Conservation (phyloP, 805 yeast species). For the Lipomyces starkeyi region DNA sequence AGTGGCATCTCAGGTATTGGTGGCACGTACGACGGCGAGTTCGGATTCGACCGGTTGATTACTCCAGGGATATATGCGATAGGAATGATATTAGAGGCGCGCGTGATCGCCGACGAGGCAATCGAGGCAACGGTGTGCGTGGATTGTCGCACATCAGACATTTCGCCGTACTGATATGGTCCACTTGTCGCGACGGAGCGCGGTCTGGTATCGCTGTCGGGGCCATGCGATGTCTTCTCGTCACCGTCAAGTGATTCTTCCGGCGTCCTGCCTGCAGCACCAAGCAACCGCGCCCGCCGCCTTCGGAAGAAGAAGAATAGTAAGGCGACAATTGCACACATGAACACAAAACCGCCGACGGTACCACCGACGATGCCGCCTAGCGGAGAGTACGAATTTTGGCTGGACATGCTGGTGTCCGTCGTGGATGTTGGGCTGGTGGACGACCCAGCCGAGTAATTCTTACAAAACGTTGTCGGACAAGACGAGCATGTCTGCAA, state of each 20-base stretch:
- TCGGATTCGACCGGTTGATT: constrained; percentile 43
- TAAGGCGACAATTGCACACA: constrained; percentile 49
- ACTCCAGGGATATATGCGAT: constrained; percentile 96
- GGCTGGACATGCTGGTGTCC: constrained; percentile 6
- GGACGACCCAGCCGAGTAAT: constrained; percentile 15
- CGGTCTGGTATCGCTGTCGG: background rate
- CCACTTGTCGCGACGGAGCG: constrained; percentile 38
- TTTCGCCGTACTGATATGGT: constrained; percentile 33
- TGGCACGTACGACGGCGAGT: constrained; percentile 35
- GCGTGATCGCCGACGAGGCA: constrained; percentile 72
- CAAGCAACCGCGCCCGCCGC: constrained; percentile 38
- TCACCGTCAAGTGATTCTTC: constrained; percentile 12
- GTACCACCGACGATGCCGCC: constrained; percentile 79
- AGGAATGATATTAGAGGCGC: constrained; percentile 87
- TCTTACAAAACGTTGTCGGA: constrained; percentile 59
- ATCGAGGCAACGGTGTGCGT: constrained; percentile 44
- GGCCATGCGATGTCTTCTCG: constrained; percentile 6
- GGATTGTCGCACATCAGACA: constrained; percentile 38
- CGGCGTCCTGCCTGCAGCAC: constrained; percentile 46
- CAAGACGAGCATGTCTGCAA: constrained; percentile 64
- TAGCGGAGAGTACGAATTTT: constrained; percentile 38
- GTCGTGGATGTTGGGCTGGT: constrained; percentile 15
- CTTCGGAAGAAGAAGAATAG: constrained; percentile 48
- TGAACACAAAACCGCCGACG: constrained; percentile 62
- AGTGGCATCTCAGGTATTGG: constrained; percentile 41